These are phyloP conservation scores for Endocalyx cinctus DNA, from an alignment of 2,329 filamentous ascomycete species.

Conservation along the genomic window DNA sequence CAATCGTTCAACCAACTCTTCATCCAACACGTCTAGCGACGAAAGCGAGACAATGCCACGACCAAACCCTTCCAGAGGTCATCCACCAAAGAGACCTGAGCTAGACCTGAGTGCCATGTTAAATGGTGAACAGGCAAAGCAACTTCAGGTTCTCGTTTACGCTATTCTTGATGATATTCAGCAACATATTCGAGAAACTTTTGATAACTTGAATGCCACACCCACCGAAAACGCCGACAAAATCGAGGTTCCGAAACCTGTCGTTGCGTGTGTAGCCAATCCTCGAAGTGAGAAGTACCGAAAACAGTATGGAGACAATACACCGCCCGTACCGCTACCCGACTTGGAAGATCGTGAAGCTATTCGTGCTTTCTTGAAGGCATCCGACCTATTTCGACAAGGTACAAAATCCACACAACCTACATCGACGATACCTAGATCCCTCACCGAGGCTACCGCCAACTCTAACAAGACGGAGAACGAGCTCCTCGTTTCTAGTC, in stretches of 20 bases:
- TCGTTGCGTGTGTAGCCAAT: constrained; percentile 30
- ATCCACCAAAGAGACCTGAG: constrained; percentile 34
- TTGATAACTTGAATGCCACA: constrained; percentile 39
- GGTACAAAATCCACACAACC: too few relatives aligned
- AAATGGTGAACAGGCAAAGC: constrained; percentile 42
- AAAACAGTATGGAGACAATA: constrained; percentile 20
- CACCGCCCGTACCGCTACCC: constrained; percentile 8
- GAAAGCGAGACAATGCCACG: constrained; percentile 15
- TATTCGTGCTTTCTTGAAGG: too few relatives aligned
- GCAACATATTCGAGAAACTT: constrained; percentile 45
- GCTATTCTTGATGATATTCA: constrained; percentile 53
- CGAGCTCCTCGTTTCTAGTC: constrained; percentile 24
- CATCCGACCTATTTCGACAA: too few relatives aligned
- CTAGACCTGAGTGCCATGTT: constrained; percentile 49
- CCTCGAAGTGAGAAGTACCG: constrained; percentile 27
- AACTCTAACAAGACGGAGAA: constrained; percentile 34
- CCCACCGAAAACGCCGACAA: constrained; percentile 24
- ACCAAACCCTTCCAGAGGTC: constrained; percentile 4
- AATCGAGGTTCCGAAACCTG: constrained; percentile 21
- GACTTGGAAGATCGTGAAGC: constrained; percentile 19
- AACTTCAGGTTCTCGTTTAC: constrained; percentile 47
- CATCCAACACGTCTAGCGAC: constrained; percentile 17
- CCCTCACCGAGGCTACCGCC: constrained; percentile 23
- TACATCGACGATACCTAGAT: constrained; percentile 25
- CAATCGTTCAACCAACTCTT: constrained; percentile 3